Base-by-base conservation (phyloP, 768 basidiomycete genomes). In the Amyloporia xantha region DNA sequence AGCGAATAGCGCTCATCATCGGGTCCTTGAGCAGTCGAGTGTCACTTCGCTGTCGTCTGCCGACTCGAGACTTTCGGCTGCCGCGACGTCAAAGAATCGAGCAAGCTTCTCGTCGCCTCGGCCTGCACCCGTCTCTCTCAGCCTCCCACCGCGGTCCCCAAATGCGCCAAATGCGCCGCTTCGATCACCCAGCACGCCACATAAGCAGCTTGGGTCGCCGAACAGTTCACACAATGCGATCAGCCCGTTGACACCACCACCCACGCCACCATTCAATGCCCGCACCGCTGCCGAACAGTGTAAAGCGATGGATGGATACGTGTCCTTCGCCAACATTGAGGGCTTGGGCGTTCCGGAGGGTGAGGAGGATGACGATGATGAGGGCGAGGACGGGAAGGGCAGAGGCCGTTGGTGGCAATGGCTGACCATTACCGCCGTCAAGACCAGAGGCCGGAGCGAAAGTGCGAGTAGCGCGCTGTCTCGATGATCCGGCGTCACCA, bases 261-360 rank as follows among this genome's bases (percentile, higher is more conserved):
- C 67, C n/a, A 60, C 64, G 15, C 68, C 74, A n/a, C 54, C 68
- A 3, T 86, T 86, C 70, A 80, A 86, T 57, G 81, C 77, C 10
- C 75, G 78, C 35, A 74, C 71, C 19, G 84, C 84, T 5, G 74
- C 74, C n/a, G 76, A 72, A 26, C 73, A 75, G 48, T 77, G 82
- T 53, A 71, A 70, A 21, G 64, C 72, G 27, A 74, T 79, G 25
- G 71, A 77, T 13, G 84, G 84, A 1, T 85, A 85, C 54, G 79
- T 86, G 28, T 77, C 75, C n/a, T 86, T 86, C 48, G 72, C 79
- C 35, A 75, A 72, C 42, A 74, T 86, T 9, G 82, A 82, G 65
- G 84, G 84, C 20, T 69, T 86, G 6, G 84, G 84, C 0, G 70
- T 69, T 19, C 84, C 84, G 13, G 76, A 71, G 21, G 65, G 66